A percentile compares a stretch with the other conserved stretches of the same genome.
These are phyloP conservation scores for Paramecium primaurelia DNA, from an alignment of 73 alveolate species.

Conservation along the genomic window DNA sequence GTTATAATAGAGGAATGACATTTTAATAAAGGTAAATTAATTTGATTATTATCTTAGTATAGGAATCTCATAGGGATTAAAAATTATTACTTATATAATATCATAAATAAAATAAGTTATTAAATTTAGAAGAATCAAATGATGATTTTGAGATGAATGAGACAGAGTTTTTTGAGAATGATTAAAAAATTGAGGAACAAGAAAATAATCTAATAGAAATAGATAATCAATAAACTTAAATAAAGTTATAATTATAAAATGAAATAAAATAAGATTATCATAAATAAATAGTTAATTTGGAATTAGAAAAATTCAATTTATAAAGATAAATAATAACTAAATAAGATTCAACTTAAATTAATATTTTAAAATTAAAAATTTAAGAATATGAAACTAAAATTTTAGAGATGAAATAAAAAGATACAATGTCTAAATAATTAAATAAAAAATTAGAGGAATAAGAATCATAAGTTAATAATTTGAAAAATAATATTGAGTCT, in stretches of 20 bases:
- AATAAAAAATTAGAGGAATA: background rate
- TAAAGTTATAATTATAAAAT: background rate
- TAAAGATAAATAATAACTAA: background rate
- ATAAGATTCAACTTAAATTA: background rate
- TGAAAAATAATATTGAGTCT: background rate
- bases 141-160: background rate
- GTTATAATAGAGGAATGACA: background rate
- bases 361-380: background rate
- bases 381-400: background rate
- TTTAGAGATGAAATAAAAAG: background rate
- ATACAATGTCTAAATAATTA: background rate
- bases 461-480: background rate
- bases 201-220: background rate
- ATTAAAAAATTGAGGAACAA: background rate
- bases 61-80: slow-evolving; percentile 17
- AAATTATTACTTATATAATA: background rate
- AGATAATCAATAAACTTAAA: background rate
- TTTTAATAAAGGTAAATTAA: background rate
- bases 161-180: background rate
- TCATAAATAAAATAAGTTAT: background rate
- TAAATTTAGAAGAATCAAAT: background rate
- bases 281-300: background rate
- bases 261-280: background rate
- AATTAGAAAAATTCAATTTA: background rate
- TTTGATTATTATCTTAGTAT: background rate